Evolutionary conservation across 768 basidiomycete species (phyloP).

Genomic region (Amanita subjunquillea): DNA sequence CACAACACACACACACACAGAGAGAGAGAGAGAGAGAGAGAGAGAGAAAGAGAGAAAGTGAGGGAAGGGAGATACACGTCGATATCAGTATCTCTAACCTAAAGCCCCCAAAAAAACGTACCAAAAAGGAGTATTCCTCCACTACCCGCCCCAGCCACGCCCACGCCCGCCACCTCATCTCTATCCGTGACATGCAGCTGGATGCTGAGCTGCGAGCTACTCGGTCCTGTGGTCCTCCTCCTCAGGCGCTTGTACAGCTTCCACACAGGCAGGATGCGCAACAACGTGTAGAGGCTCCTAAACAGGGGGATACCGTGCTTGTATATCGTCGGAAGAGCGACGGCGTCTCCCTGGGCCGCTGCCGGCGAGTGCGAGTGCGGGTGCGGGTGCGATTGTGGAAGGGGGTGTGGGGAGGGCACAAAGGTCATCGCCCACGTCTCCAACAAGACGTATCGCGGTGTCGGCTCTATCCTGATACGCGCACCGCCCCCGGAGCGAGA

Average conservation of each 20-base stretch:
- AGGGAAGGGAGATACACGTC: not conserved
- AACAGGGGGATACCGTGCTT: constrained; percentile 80
- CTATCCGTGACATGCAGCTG: constrained; percentile 31
- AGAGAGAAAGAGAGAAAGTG: too few species aligned
- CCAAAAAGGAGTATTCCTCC: constrained; percentile 23
- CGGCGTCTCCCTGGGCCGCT: constrained; percentile 3
- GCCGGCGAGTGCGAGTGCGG: not conserved
- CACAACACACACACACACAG: too few species aligned
- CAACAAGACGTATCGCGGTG: constrained; percentile 58
- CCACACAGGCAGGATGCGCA: constrained; percentile 72
- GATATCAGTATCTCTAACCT: not conserved
- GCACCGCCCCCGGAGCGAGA: not conserved
- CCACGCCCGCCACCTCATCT: constrained; percentile 9
- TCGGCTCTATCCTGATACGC: constrained; percentile 54
- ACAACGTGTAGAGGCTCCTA: constrained; percentile 62
- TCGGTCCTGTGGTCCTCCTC: constrained; percentile 18
- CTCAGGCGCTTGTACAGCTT: constrained; percentile 55
- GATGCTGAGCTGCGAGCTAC: constrained; percentile 36
- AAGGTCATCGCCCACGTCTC: constrained; percentile 61
- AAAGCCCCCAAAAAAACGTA: constrained; percentile 8
- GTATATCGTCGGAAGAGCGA: constrained; percentile 69
- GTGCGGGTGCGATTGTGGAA: too few species aligned
- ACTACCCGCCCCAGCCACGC: not conserved
- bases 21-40: too few species aligned
- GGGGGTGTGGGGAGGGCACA: not conserved